phyloP scores from a whole-genome alignment of 164 flowering plant species.

The Pachysandra terminalis region DNA sequence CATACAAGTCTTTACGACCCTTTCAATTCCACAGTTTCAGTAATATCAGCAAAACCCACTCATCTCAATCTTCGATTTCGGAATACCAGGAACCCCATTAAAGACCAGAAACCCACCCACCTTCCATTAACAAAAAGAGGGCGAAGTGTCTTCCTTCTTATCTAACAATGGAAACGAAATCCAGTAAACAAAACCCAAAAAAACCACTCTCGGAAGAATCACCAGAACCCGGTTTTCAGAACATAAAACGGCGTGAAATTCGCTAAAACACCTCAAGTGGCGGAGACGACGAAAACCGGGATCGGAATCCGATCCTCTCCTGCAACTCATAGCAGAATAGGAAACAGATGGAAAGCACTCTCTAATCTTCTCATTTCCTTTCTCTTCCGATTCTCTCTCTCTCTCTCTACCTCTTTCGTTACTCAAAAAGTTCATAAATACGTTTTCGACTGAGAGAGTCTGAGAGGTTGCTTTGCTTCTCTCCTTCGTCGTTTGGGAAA shows the following conservation, averaged over 20 bases:
- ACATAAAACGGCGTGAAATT: slow-evolving; percentile 9
- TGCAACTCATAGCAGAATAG: slow-evolving; percentile 5
- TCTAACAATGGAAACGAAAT: slow-evolving; percentile 13
- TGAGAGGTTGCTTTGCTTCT: slow-evolving; percentile 11
- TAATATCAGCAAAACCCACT: background rate
- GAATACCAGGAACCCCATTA: slow-evolving; percentile 3
- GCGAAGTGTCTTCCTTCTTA: background rate
- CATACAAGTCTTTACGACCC: background rate
- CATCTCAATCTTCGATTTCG: background rate
- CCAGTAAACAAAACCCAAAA: slow-evolving; percentile 8
- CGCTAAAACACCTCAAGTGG: slow-evolving; percentile 5
- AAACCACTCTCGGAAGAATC: slow-evolving; percentile 6
- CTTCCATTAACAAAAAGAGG: background rate
- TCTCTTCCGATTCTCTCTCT: too few species aligned
- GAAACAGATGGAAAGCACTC: too few species aligned
- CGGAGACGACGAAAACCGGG: background rate
- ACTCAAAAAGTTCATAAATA: slow-evolving; percentile 10
- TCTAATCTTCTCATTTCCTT: slow-evolving; percentile 4
- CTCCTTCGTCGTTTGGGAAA: slow-evolving; percentile 32
- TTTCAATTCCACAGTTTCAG: background rate
- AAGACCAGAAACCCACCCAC: slow-evolving; percentile 2
- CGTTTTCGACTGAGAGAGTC: slow-evolving; percentile 6
- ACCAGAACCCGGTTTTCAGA: background rate
- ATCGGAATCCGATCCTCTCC: slow-evolving; percentile 5
- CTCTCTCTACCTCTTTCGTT: background rate